Base-by-base conservation (phyloP, 108 stramenopile genomes). In the Conticribra guillardii region DNA sequence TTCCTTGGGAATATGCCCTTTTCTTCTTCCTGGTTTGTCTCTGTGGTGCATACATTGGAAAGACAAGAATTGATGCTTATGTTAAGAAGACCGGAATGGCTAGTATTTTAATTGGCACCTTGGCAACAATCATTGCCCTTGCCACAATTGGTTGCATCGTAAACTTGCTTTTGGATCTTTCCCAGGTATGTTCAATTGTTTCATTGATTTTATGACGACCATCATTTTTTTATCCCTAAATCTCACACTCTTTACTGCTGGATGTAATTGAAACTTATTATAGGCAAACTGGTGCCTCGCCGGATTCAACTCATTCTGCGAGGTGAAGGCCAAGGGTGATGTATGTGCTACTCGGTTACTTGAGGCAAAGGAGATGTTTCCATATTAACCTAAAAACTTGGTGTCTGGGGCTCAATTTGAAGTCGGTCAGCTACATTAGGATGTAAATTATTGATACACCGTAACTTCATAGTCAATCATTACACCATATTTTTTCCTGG, bases 11-110 rank as follows among this genome's bases (percentile, higher is more conserved):
- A 31, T 90, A 87, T 67, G 87, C 87, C 4, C 47, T 86, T 17
- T 83, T 70, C 58, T 90, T 85, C 81, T 87, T 90, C 56, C 69
- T 11, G 44, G 77, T 86, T 22, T 86, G 87, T 56, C 51, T 90
- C 34, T 18, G 63, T 48, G 89, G 89, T 29, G 87, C 89, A 19
- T 72, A 71, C 33, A 46, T 88, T 67, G 89, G 89, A 49, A 90
- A 90, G 64, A 87, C 63, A 0, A 60, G 68, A 22, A 86, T 90
- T 54, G 86, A 90, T 64, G 67, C 74, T 15, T 87, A 86, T 65
- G 79, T 90, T 24, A 90, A 90, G 64, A 60, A 56, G 31, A 86
- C 86, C 11, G 89, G 89, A 19, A 81, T 76, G 63, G 73, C 82
- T 22, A 73, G 70, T 49, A 54, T 87, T 21, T 57, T 89, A 0